Conservation (phyloP, 2,329 filamentous ascomycete genomes). For the Trichoderma brevicompactum region DNA sequence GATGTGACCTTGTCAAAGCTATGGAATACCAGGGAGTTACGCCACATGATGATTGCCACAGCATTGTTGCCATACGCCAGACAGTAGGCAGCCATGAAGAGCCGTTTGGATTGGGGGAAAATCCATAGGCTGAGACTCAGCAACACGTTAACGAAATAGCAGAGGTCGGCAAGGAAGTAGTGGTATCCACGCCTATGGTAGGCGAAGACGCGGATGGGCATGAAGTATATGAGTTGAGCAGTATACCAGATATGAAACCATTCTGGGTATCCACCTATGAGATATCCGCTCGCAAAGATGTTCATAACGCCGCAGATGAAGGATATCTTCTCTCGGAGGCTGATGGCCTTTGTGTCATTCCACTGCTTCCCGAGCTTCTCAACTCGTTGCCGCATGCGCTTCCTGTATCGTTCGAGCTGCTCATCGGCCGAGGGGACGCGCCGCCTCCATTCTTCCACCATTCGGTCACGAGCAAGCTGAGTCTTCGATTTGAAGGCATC, state of each 20-base stretch:
- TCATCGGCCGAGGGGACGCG: conserved; percentile 87
- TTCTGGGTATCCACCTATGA: conserved; percentile 83
- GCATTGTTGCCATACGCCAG: conserved; percentile 96
- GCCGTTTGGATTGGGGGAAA: conserved; percentile 85
- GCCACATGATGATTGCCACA: conserved; percentile 98
- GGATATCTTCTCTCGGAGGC: conserved; percentile 87
- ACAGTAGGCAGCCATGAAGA: conserved; percentile 92
- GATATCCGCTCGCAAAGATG: conserved; percentile 93
- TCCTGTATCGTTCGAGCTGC: conserved; percentile 87
- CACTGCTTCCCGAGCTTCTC: conserved; percentile 83
- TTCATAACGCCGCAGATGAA: conserved; percentile 97
- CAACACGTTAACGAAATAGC: conserved; percentile 96
- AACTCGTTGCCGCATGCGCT: conserved; percentile 85
- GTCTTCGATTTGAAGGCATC: conserved; percentile 78
- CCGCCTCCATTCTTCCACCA: conserved; percentile 91
- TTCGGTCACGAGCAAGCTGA: conserved; percentile 79
- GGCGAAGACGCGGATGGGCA: conserved; percentile 91
- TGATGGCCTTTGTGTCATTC: conserved; percentile 89
- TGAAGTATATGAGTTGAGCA: conserved; percentile 85
- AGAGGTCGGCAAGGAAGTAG: conserved; percentile 96
- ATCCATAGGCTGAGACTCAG: conserved; percentile 83
- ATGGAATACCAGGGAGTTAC: conserved; percentile 97
- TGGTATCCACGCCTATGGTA: conserved; percentile 93
- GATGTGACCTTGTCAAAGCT: conserved; percentile 97
- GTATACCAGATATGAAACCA: conserved; percentile 95